A percentile compares a stretch with the other conserved stretches of the same genome.
Evolutionary conservation across 2,329 filamentous ascomycete genomes (phyloP).

Genomic region (Diaporthe ampelina): DNA sequence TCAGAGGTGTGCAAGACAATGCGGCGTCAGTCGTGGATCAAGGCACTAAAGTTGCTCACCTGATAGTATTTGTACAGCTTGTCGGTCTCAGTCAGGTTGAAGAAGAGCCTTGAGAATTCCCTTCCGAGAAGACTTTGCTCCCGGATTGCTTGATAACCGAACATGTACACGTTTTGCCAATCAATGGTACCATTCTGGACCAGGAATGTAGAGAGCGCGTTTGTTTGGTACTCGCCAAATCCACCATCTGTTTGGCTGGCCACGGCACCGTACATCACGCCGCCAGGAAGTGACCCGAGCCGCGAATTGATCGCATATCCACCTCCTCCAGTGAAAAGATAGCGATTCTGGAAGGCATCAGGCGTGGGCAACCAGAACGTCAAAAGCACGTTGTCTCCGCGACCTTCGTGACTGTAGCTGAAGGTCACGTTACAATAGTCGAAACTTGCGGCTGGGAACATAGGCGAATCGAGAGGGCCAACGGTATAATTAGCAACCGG

Average conservation of each 20-base stretch:
- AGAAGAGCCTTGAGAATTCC: slow-evolving; percentile 57
- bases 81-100: slow-evolving; percentile 45
- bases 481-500: slow-evolving; percentile 52
- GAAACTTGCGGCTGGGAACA: slow-evolving; percentile 48
- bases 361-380: slow-evolving; percentile 57
- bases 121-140: slow-evolving; percentile 67
- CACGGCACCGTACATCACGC: slow-evolving; percentile 61
- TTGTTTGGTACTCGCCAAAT: slow-evolving; percentile 59
- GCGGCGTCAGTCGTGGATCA: no score
- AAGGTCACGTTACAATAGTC: slow-evolving; percentile 55
- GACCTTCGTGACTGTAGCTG: slow-evolving; percentile 51
- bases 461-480: slow-evolving; percentile 44
- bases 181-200: slow-evolving; percentile 64
- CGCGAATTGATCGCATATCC: slow-evolving; percentile 60
- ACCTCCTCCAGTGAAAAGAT: slow-evolving; percentile 61
- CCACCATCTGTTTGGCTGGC: slow-evolving; percentile 64
- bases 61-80: slow-evolving; percentile 67
- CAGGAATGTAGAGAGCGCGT: slow-evolving; percentile 55
- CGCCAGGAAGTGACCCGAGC: slow-evolving; percentile 51
- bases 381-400: slow-evolving; percentile 50
- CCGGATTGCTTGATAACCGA: slow-evolving; percentile 64
- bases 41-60: slow-evolving; percentile 42
- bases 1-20: background rate
- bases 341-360: slow-evolving; percentile 60
- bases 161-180: slow-evolving; percentile 64